Evolutionary conservation across 2,329 filamentous ascomycete genomes (phyloP), one percentile per base, ranked within the genome.

Genomic region (Phaeomoniella chlamydospora): DNA sequence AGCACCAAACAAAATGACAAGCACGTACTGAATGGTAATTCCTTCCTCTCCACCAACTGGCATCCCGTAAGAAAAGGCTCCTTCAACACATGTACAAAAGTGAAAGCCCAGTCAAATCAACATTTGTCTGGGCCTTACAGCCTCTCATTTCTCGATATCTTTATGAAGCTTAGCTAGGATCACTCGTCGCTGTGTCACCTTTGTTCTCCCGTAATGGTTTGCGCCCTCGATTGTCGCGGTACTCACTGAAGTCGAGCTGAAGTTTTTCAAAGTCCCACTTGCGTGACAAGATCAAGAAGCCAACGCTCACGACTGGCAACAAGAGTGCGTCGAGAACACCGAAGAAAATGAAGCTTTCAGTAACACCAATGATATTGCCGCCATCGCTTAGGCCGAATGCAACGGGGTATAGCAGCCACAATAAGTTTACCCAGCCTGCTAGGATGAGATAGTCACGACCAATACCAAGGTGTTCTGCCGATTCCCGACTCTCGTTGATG

Each of bases 211-310:
- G 22, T n/a, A 34, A 17, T 5, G 11, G 11, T 18, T 15, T 15
- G 29, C 12, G 16, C 18, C 26, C 11, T 2, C 37, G 37, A 12
- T 19, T 14, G 37, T 33, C 37, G 5, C 37, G 37, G 45, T 70
- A 68, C 49, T 71, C 68, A 15, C 67, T 72, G 43, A 73, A 72
- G 39, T 61, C 58, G 29, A 73, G 48, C 51, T 68, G 68, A 39
- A 73, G 51, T 19, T 52, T 49, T 41, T 54, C 54, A 41, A 68
- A 72, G 49, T 74, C 68, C 67, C 70, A 72, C 15, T 49, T 52
- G 40, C 59, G 54, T 9, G 66, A 55, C 4, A 70, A 49, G 47
- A 61, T 36, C 31, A 70, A 39, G 44, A 67, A 59, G 37, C 54
- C 53, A 15, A 60, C 53, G 29, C 60, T 53, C 10, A 67, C 42